Base-by-base conservation (phyloP, 768 basidiomycete genomes). In the Tricholomella constricta region DNA sequence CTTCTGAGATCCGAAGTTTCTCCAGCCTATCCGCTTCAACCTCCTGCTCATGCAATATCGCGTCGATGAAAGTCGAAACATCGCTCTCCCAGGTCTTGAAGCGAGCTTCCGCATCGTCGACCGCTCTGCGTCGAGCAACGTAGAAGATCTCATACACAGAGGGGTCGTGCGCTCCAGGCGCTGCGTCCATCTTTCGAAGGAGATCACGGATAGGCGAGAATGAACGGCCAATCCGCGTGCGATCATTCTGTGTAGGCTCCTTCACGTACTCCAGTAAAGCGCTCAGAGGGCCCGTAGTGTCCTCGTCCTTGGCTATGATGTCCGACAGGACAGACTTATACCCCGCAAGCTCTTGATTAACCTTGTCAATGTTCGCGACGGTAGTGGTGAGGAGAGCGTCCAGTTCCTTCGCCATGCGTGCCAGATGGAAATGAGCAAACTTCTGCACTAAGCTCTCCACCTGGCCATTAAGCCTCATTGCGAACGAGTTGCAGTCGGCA, bases 401-500 rank as follows among this genome's bases (percentile, higher is more conserved):
- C 20, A 82, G 62, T n/a, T 73, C 69, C 50, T 76, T 82, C 4
- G 85, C 83, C 57, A 83, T 72, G 29, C 70, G 71, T 12, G 82
- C 79, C 17, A 87, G 68, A 22, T 73, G 71, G 51, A 88, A 68
- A 55, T 80, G 78, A 26, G 72, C 68, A 12, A 72, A 70, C 37
- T 79, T 75, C 49, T 78, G 75, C 17, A 75, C 66, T 27, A 91
- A 65, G 9, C 62, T 65, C 48, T 84, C 81, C 31, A 84, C 52
- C 25, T 70, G 74, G n/a, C 82, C 83, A 3, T 74, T 74, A 14
- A 91, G 76, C 52, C 79, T 72, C 72, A 91, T 82, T 44, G 83
- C 72, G 60, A 82, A 83, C n/a, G 80, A 69, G 65, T 93, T 91
- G 40, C 80, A 79, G 64, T 90, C 85, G 11, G 78, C 65, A 26